Evolutionary conservation across 345 rosid species (phyloP), one percentile per base, ranked within the genome.

Genomic region (Populus davidiana): DNA sequence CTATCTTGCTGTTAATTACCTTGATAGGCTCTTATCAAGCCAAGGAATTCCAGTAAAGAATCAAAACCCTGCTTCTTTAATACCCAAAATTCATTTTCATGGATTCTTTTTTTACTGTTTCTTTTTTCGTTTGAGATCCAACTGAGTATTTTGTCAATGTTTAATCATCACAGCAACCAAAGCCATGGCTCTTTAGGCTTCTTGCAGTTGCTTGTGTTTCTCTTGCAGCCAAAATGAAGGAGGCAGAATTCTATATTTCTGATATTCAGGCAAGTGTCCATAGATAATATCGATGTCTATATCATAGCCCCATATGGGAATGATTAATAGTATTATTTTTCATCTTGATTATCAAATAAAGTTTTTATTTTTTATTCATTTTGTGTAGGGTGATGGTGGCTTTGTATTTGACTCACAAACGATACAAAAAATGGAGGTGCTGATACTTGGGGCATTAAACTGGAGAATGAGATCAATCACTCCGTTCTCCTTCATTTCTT

Each of bases 381-480:
- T 47, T 31, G 49, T 71, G 43, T 71, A 90, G 92, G 84, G 77
- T 21, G 88, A 80, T 25, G 84, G 79, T 49, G 88, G 87, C 41
- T 75, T 87, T 29, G 72, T 86, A 25, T 92, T 86, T 74, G 93
- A 92, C 75, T 66, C 82, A n/a, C 85, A 83, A 64, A 85, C 88
- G 64, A 80, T 90, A 72, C 87, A 90, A 80, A 81, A 90, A 77
- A 92, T 94, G 96, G 97, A 94, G 83, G 79, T 82, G 27, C 79
- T 94, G 27, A 82, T 94, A 62, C 82, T 94, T 80, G 97, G 93
- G 62, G 90, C 92, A 74, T 85, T 93, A 23, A 86, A 91, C 80
- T 94, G 98, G 98, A 79, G 98, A 79, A 94, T 91, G 97, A 91
- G 98, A 25, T 94, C 98, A 20, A 72, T 94, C 74, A 92, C 96